Base-by-base conservation (phyloP, 805 yeast species). In the Schizosaccharomyces lindneri region DNA sequence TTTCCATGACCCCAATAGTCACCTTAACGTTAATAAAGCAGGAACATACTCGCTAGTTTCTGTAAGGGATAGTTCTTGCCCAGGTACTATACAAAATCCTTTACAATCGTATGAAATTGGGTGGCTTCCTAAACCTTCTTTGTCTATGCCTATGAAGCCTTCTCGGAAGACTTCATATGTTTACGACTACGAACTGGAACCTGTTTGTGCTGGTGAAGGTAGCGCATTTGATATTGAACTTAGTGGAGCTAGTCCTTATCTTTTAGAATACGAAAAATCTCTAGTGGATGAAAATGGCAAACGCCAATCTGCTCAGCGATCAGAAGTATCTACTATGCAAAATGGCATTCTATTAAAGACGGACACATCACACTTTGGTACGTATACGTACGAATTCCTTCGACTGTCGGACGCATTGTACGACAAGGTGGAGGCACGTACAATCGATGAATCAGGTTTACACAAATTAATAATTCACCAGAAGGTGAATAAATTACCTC, bases 351-450 rank as follows among this genome's bases (percentile, higher is more conserved):
- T 78, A 4, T 67, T 80, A 24, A 75, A 73, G 63, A 66, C 80
- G 63, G 73, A 73, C 15, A 73, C 78, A 31, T 51, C 64, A n/a
- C 67, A 65, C 55, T 68, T 78, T 62, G 97, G 97, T 2, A 73
- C 70, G 17, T 84, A 83, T 69, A 76, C 74, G 59, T 84, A 85
- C 66, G 70, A 70, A 6, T 79, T 89, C 67, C 78, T 73, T 39
- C 81, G 79, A 1, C 73, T 89, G 0, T 81, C 77, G 64, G 97
- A 89, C 69, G 72, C 81, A 0, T 71, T 80, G 29, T 89, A 72
- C 63, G 65, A 86, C 71, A 74, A 62, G 77, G 67, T 67, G 70
- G 71, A 62, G 74, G 74, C 62, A 63, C 74, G n/a, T 15, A 24
- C 39, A 65, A 68, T 11, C 65, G 68, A 7, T 64, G 71, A n/a